These are phyloP conservation scores for Passiflora organensis DNA, from an alignment of 345 rosid genomes.

Conservation along the genomic window DNA sequence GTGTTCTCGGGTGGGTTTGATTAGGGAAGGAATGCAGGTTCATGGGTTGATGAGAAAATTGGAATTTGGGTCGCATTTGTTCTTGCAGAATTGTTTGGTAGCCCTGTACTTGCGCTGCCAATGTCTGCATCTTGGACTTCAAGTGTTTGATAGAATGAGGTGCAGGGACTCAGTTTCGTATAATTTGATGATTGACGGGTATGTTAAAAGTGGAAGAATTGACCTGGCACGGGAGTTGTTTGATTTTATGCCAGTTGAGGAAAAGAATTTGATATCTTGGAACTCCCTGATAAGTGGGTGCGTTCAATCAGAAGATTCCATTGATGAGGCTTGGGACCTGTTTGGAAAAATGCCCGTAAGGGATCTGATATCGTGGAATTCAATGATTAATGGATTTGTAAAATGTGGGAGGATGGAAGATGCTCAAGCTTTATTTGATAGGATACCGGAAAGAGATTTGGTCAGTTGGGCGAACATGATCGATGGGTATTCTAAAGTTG, in stretches of 20 bases:
- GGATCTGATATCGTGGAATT: constrained; percentile 46
- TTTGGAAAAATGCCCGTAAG: constrained; percentile 51
- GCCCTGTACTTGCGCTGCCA: constrained; percentile 24
- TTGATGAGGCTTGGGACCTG: constrained; percentile 35
- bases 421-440: constrained; percentile 36
- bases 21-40: constrained; percentile 41
- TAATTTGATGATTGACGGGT: constrained; percentile 46
- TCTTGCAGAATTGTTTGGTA: constrained; percentile 39
- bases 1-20: constrained; percentile 35
- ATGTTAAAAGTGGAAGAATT: constrained; percentile 44
- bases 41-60: constrained; percentile 43
- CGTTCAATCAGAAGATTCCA: constrained; percentile 29
- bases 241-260: constrained; percentile 36
- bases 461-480: constrained; percentile 43
- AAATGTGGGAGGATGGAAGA: constrained; percentile 35
- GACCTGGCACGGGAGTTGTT: constrained; percentile 43
- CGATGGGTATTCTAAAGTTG: constrained; percentile 39
- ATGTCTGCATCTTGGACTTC: constrained; percentile 19
- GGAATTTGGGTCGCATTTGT: constrained; percentile 27
- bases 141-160: constrained; percentile 33
- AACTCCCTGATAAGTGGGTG: constrained; percentile 60
- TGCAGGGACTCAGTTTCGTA: constrained; percentile 38
- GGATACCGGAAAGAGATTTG: constrained; percentile 40
- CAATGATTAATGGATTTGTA: constrained; percentile 37
- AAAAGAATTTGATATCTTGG: constrained; percentile 54